phyloP scores from a whole-genome alignment of 169 alveolate species.

The Plasmodium yoelii region DNA sequence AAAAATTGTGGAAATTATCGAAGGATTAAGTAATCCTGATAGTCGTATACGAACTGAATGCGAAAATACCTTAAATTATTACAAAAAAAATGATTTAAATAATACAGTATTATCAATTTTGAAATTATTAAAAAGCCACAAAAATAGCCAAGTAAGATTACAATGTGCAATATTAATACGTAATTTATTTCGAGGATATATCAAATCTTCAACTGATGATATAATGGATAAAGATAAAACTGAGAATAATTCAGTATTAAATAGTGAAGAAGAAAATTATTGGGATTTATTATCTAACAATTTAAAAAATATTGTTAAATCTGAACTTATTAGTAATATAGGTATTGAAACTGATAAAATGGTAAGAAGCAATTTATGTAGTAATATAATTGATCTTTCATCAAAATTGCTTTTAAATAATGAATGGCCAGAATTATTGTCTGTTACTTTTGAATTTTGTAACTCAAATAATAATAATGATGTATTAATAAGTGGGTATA shows the following conservation, averaged over 20 bases:
- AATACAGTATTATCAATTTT: slow-evolving; percentile 79
- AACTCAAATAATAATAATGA: slow-evolving; percentile 78
- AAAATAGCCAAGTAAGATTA: slow-evolving; percentile 82
- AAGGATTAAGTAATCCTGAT: slow-evolving; percentile 83
- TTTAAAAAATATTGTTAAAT: slow-evolving; percentile 78
- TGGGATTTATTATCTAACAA: slow-evolving; percentile 71
- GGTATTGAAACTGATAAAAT: slow-evolving; percentile 79
- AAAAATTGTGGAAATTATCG: slow-evolving; percentile 79
- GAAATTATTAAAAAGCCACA: slow-evolving; percentile 79
- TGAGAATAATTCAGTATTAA: slow-evolving; percentile 56
- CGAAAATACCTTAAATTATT: slow-evolving; percentile 80
- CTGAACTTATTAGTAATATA: slow-evolving; percentile 79
- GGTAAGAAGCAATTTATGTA: slow-evolving; percentile 83
- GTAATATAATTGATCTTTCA: slow-evolving; percentile 83
- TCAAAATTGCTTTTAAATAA: slow-evolving; percentile 72
- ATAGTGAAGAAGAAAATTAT: slow-evolving; percentile 62
- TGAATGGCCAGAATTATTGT: slow-evolving; percentile 86
- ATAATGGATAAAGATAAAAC: slow-evolving; percentile 76
- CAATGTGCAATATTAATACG: slow-evolving; percentile 83
- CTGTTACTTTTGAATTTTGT: slow-evolving; percentile 80
- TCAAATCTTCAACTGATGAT: slow-evolving; percentile 79
- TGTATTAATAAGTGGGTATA: slow-evolving; percentile 83
- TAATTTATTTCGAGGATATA: slow-evolving; percentile 80
- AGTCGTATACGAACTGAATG: slow-evolving; percentile 82
- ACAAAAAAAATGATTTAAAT: slow-evolving; percentile 81